Percentiles rank a stretch among this genome's conserved stretches.
These are phyloP conservation scores for Sphenostylis stenocarpa DNA, from an alignment of 306 rosid species.

Conservation along the genomic window DNA sequence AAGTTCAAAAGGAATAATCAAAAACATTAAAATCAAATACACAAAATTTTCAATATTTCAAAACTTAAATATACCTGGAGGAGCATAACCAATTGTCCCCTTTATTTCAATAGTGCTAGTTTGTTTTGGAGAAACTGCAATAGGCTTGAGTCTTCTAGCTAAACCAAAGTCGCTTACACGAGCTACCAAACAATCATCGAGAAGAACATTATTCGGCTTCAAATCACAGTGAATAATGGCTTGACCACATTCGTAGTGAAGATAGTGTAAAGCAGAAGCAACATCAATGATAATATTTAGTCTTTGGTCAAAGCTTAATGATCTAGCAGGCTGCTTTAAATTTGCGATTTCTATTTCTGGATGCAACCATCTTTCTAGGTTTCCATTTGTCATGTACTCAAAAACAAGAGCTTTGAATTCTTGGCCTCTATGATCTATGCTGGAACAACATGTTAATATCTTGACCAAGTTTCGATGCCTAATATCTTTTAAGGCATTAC, in stretches of 20 bases:
- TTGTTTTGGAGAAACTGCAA: neutral
- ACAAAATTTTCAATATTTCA: neutral
- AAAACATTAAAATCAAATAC: neutral
- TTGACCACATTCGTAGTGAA: conserved; percentile 33
- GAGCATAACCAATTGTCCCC: conserved; percentile 36
- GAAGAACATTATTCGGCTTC: conserved; percentile 38
- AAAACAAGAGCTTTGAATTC: conserved; percentile 44
- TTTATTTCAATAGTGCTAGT: conserved; percentile 28
- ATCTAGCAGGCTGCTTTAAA: neutral
- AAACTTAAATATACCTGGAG: conserved; percentile 27
- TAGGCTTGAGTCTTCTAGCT: conserved; percentile 1
- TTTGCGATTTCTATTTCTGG: neutral
- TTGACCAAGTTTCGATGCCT: conserved; percentile 37
- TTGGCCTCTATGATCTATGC: conserved; percentile 26
- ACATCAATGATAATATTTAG: conserved; percentile 27
- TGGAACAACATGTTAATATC: conserved; percentile 39
- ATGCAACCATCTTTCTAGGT: conserved; percentile 38
- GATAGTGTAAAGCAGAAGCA: conserved; percentile 31
- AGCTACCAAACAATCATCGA: conserved; percentile 33
- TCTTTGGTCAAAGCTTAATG: conserved; percentile 21
- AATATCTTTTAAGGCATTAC: conserved; percentile 28
- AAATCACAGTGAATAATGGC: conserved; percentile 35
- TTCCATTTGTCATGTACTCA: conserved; percentile 37
- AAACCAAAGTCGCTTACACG: conserved; percentile 40
- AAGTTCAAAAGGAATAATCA: neutral